These are phyloP conservation scores for Yamadazyma ubonensis DNA, from an alignment of 805 yeast genomes.

Conservation along the genomic window DNA sequence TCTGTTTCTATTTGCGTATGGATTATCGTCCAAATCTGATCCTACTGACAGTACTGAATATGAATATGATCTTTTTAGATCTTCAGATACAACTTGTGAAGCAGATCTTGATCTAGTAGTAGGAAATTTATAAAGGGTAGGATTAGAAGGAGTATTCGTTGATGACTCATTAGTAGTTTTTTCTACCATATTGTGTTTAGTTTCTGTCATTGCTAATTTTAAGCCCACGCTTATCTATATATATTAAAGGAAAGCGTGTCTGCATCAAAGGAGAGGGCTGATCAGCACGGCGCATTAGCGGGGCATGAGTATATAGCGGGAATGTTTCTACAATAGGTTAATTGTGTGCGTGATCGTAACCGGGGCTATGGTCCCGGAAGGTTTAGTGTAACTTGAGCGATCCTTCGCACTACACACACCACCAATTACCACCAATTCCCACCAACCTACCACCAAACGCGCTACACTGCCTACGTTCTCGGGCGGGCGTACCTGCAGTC, in stretches of 20 bases:
- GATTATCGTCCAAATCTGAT: constrained; percentile 14
- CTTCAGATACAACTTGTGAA: constrained; percentile 8
- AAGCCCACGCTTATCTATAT: constrained; percentile 1
- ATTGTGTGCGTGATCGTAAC: too few relatives aligned
- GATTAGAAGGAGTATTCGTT: neutral
- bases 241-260: neutral
- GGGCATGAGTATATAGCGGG: constrained; percentile 1
- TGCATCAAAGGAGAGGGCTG: neutral
- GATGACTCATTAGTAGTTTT: too few relatives aligned
- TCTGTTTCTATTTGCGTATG: constrained; percentile 21
- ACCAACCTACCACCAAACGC: too few relatives aligned
- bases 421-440: too few relatives aligned
- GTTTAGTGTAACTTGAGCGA: too few relatives aligned
- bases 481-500: neutral
- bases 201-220: neutral
- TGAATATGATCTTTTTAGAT: constrained; percentile 14
- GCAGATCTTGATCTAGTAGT: constrained; percentile 13
- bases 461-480: too few relatives aligned
- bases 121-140: constrained; percentile 1
- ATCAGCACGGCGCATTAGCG: constrained; percentile 2
- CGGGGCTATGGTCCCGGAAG: constrained; percentile 1
- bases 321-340: neutral
- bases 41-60: constrained; percentile 14
- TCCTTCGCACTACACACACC: too few relatives aligned
- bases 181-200: too few relatives aligned